A percentile compares a stretch with the other conserved stretches of the same genome.
Conservation (phyloP, 176 grass and related monocot genomes). For the Leersia perrieri region DNA sequence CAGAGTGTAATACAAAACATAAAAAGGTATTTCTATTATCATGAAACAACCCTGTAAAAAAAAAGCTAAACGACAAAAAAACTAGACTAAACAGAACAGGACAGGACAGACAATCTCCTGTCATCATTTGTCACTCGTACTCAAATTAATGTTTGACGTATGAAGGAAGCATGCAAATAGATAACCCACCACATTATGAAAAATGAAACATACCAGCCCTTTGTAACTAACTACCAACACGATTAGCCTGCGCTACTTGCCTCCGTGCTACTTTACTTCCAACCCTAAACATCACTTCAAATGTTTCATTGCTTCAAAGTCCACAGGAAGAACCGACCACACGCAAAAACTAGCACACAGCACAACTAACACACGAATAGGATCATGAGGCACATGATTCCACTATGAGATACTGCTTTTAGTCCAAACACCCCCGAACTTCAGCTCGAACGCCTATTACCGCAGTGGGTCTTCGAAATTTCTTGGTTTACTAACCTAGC, state of each 20-base stretch:
- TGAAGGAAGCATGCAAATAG: conserved; percentile 15
- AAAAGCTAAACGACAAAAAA: conserved; percentile 14
- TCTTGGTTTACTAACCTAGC: background rate
- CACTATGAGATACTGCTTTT: background rate
- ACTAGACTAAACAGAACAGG: conserved; percentile 11
- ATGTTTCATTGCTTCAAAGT: background rate
- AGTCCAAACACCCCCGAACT: background rate
- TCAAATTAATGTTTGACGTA: conserved; percentile 10
- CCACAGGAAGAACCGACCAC: background rate
- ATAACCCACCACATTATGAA: background rate
- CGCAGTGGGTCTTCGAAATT: conserved; percentile 5
- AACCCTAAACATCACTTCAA: background rate
- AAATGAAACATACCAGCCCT: background rate
- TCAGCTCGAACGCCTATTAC: background rate
- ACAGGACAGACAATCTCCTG: background rate
- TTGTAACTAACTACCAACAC: background rate
- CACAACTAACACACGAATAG: background rate
- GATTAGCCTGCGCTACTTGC: background rate
- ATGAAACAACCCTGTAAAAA: background rate
- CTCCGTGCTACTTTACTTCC: background rate
- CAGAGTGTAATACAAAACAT: background rate
- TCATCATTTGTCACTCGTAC: background rate
- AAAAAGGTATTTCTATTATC: background rate
- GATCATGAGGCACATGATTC: background rate
- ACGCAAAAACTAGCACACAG: background rate